Base-by-base conservation (phyloP, 1,139 yeast genomes). In the Saccharomyces uvarum region DNA sequence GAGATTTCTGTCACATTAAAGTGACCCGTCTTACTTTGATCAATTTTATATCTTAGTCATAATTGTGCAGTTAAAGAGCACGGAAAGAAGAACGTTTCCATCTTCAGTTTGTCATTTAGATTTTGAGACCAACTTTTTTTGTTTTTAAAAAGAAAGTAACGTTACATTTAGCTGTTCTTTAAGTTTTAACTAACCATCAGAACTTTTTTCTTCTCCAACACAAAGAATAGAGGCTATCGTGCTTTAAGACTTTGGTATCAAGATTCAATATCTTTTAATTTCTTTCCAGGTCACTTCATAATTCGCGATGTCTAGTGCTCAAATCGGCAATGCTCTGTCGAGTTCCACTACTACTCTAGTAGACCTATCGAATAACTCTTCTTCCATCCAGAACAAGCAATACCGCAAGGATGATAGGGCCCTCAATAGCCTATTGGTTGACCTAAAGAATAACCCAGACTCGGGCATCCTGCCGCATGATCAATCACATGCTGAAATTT, bases 401-500 rank as follows among this genome's bases (percentile, higher is more conserved):
- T 32, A 42, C 4, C 24, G 48, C 16, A 53, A 54, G 28, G 56
- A 56, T 14, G 50, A 49, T 33, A 46, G 52, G 19, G 8, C 27
- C 41, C 14, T 31, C 28, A 11, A 24, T 42, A 14, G 51, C 28
- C 53, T 53, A 29, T 29, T 56, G 29, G 42, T 38, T 26, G 33
- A 48, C 9, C 41, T 58, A 21, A 55, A 55, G 49, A 41, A 51
- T 14, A 56, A 57, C 32, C 59, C 54, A 6, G 54, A 54, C 8
- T 53, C 57, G 24, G 24, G 49, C 13, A 47, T 47, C 26, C 49
- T 60, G 32, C 67, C 67, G 32, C 68, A 65, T 57, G 57, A 54
- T n/a, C 65, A 64, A 48, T 61, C 66, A 13, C 71, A 68, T 50
- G 55, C 51, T 14, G 50, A 71, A 52, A 72, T 81, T 53, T 75